Conservation (phyloP, 352 stramenopile genomes). For the Phytophthora quininea region DNA sequence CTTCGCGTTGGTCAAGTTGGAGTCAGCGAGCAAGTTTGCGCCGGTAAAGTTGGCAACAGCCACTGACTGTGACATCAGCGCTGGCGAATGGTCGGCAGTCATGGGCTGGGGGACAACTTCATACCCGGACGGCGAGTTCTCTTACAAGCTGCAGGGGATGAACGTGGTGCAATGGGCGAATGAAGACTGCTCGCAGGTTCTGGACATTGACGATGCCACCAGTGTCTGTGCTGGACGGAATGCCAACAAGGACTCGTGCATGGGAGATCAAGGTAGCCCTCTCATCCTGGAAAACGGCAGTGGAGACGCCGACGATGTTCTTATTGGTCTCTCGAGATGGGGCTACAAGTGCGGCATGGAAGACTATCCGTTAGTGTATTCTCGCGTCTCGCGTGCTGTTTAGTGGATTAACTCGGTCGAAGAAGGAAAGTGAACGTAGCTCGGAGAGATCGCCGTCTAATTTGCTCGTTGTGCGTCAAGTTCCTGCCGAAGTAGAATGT, state of each 20-base stretch:
- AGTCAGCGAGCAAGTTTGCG: conserved; percentile 18
- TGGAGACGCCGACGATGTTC: conserved; percentile 9
- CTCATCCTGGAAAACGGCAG: conserved; percentile 11
- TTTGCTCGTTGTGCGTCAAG: too few species aligned
- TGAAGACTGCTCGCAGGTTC: conserved; percentile 10
- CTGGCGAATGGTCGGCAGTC: conserved; percentile 7
- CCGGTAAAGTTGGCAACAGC: conserved; percentile 16
- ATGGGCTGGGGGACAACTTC: conserved; percentile 19
- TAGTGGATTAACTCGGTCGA: conserved; percentile 14
- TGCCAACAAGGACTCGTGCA: conserved; percentile 6
- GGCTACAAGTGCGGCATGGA: conserved; percentile 4
- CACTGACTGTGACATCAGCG: conserved; percentile 17
- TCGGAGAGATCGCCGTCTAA: too few species aligned
- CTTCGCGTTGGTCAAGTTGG: conserved; percentile 26
- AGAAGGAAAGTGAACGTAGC: too few species aligned
- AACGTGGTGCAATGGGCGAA: conserved; percentile 17
- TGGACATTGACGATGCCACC: conserved; percentile 9
- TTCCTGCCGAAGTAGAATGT: too few species aligned
- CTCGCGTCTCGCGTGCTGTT: conserved; percentile 22
- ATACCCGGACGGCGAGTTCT: conserved; percentile 5
- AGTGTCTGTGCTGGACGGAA: conserved; percentile 21
- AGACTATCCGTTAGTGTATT: conserved; percentile 18
- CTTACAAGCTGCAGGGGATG: conserved; percentile 23
- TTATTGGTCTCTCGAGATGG: conserved; percentile 18
- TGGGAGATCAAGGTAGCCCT: conserved; percentile 15